Conservation (phyloP, 768 basidiomycete species). For the Leccinum disarticulatum region DNA sequence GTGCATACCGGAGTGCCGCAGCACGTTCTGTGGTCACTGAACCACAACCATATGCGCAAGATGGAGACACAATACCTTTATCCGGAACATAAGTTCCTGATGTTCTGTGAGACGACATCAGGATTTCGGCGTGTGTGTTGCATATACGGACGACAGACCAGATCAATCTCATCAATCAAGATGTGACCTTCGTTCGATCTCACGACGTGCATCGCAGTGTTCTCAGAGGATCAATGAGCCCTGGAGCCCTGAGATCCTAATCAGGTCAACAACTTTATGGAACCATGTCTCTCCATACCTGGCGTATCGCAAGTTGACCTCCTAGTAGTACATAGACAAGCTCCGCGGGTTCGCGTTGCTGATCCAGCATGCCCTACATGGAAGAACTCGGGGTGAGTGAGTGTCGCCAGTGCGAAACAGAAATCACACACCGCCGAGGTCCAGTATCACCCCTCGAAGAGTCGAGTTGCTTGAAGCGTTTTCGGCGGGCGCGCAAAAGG, state of each 20-base stretch:
- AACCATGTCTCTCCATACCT: conserved; percentile 44
- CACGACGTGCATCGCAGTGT: conserved; percentile 80
- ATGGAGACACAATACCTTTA: conserved; percentile 79
- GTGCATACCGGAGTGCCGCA: conserved; percentile 64
- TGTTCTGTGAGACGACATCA: conserved; percentile 38
- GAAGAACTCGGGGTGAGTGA: not conserved
- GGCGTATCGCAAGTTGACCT: conserved; percentile 69
- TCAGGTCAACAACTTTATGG: conserved; percentile 3
- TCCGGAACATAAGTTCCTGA: conserved; percentile 77
- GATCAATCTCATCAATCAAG: conserved; percentile 72
- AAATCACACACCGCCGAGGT: conserved; percentile 53
- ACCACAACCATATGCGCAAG: conserved; percentile 71
- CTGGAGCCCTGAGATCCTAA: conserved; percentile 55
- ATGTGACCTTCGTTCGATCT: conserved; percentile 48
- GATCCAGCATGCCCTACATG: conserved; percentile 43
- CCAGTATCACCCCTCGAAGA: conserved; percentile 68
- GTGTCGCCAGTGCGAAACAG: not conserved
- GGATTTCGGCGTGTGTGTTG: not conserved
- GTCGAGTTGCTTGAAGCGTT: conserved; percentile 35
- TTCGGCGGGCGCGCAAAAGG: conserved; percentile 41
- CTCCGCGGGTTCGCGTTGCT: conserved; percentile 63
- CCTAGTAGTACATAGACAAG: conserved; percentile 66
- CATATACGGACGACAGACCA: conserved; percentile 41
- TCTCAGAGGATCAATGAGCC: conserved; percentile 73
- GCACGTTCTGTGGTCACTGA: conserved; percentile 56